Evolutionary conservation across 2,329 filamentous ascomycete genomes (phyloP), one percentile per base, ranked within the genome.

Genomic region (Huntiella decipiens): DNA sequence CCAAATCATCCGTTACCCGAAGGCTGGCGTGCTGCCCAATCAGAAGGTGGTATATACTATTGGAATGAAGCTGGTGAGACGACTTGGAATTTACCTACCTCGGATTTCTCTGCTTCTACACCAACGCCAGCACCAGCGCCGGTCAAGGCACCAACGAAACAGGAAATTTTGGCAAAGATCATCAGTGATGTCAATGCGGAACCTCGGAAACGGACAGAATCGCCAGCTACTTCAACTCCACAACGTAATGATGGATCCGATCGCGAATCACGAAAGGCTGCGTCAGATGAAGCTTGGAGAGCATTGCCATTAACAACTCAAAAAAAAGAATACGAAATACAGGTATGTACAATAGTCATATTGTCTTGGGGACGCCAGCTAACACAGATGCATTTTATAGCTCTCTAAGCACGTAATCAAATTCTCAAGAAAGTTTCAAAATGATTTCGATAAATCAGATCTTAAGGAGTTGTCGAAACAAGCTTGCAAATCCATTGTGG

Each of bases 321-420:
- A 62, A 92, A 86, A 73, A 94, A 85, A 65, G 70, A 94, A 2
- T 96, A 95, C 56, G 87, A 95, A 60, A 87, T 87, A 57, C 93
- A 86, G 44, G 85, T 92, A 69, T 60, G 82, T 66, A 22, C 5
- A 34, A 33, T 37, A 31, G 11, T 17, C 22, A 4, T 5, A 31
- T 7, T 28, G 22, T 28, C 1, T 28, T 28, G 22, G 22, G 3
- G 22, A 28, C 22, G 6, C 3, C 22, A 28, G 22, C 22, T 28
- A 28, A 28, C 22, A 28, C 6, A 28, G 6, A 8, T 28, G 8
- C 3, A 28, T 31, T 35, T 38, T 31, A 2, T 45, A 91, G 85
- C 68, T 95, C 5, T 83, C 80, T 56, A 85, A 85, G 4, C 77
- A 85, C 47, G 79, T 96, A 54, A 88, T 86, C 59, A 72, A 85